Conservation (phyloP, 2,329 filamentous ascomycete genomes). For the Phyllosticta paracitricarpa region DNA sequence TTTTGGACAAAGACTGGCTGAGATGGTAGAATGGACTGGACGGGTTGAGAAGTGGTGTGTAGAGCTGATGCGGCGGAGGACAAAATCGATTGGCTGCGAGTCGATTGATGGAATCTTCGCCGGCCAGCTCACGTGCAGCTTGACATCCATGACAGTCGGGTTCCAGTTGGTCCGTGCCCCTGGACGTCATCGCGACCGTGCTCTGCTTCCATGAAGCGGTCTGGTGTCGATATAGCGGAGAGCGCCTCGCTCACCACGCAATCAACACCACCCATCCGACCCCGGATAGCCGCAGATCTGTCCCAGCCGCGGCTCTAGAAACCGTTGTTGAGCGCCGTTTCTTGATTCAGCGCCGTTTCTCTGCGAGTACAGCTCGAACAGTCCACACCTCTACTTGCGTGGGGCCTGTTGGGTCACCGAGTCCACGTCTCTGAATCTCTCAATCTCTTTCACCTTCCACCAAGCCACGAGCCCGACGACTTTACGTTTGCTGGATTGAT, state of each 20-base stretch:
- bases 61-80: neutral
- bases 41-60: neutral
- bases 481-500: constrained; percentile 10
- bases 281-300: neutral
- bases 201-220: neutral
- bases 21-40: neutral
- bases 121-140: neutral
- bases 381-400: neutral
- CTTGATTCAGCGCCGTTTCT: neutral
- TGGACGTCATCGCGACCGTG: neutral
- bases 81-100: constrained; percentile 5
- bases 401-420: neutral
- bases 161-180: neutral
- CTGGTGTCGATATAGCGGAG: neutral
- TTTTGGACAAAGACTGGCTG: neutral
- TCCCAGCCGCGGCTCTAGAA: neutral
- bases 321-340: neutral
- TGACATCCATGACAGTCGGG: neutral
- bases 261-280: neutral
- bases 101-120: neutral
- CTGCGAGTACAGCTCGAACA: neutral
- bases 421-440: neutral
- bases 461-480: constrained; percentile 7
- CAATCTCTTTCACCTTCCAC: neutral
- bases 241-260: neutral